Base-by-base conservation (phyloP, 73 alveolate genomes). In the Blepharisma stoltei region DNA sequence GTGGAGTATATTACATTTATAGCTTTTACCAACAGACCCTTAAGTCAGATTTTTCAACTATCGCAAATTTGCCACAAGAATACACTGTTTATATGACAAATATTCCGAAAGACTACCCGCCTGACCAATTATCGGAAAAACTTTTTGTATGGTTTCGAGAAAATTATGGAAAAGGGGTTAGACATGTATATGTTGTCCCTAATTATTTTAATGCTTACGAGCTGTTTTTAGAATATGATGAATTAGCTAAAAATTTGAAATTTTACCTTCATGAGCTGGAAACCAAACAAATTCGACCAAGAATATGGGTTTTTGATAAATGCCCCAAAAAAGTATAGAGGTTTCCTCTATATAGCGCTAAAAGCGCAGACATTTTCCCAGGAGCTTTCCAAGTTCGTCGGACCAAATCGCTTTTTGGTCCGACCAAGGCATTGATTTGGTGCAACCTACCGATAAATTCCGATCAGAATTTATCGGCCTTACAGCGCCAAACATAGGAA, bases 71-170 rank as follows among this genome's bases (percentile, higher is more conserved):
- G 41, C 41, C 41, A 32, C 41, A 32, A 32, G 41, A 32, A 32
- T 32, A 32, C 41, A 32, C 41, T 3, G 41, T 32, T 32, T 32
- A 32, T 32, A 60, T 60, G 18, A 60, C 73, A n/a, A 60, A 25
- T n/a, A 60, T 60, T 20, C 73, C 73, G 38, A 60, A n/a, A 38
- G 23, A 60, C 73, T 60, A 14, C 45, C 73, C 73, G 2, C 73
- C 73, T 60, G 73, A 60, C 18, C 23, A 20, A 4, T 2, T 60
- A 8, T 14, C 14, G 0, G 14, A 20, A 8, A 60, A 60, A 25
- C 14, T 60, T 25, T 9, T 18, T n/a, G 23, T 14, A 60, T 9
- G 14, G 37, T 9, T 60, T 14, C 37, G 11, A 25, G 23, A 38
- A 8, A 14, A 60, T 8, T 60, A 60, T 60, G 73, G 45, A 18